Percentiles rank a stretch among this genome's conserved stretches.
phyloP scores from a whole-genome alignment of 2,329 filamentous ascomycete genomes.

The Alternaria sp. region DNA sequence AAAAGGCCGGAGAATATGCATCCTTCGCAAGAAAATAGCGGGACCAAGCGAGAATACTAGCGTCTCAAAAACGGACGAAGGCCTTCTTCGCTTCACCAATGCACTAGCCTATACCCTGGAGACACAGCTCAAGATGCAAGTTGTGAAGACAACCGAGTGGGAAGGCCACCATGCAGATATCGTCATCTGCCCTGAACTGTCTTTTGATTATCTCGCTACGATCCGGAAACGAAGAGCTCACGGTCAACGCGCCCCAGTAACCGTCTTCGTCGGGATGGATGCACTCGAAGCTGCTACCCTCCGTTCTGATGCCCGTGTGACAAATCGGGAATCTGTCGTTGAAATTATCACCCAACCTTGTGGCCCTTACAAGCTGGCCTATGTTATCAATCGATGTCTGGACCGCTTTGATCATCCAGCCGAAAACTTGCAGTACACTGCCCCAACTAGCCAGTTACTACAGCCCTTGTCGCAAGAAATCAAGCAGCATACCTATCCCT shows the following conservation, averaged over 20 bases:
- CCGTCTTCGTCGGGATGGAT: conserved; percentile 46
- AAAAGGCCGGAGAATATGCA: conserved; percentile 34
- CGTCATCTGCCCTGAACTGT: conserved; percentile 45
- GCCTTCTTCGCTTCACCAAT: conserved; percentile 30
- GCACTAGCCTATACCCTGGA: conserved; percentile 31
- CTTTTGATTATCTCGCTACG: conserved; percentile 40
- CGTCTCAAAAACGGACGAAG: conserved; percentile 21
- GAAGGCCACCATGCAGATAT: conserved; percentile 34
- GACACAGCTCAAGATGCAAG: conserved; percentile 38
- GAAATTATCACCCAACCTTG: conserved; percentile 49
- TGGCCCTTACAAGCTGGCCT: conserved; percentile 45
- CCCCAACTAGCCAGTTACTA: neutral
- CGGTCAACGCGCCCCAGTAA: conserved; percentile 28
- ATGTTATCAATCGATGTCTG: conserved; percentile 40
- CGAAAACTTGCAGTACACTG: conserved; percentile 26
- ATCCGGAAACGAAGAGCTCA: conserved; percentile 26
- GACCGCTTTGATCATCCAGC: conserved; percentile 33
- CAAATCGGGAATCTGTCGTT: conserved; percentile 39
- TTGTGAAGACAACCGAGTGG: conserved; percentile 37
- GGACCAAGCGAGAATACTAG: neutral
- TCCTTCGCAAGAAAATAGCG: conserved; percentile 25
- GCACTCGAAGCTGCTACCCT: conserved; percentile 44
- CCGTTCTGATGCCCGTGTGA: conserved; percentile 42
- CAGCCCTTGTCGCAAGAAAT: neutral
- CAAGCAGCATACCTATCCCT: neutral